Conservation (phyloP, 257 asterid genomes). For the Ajuga chamaepitys region DNA sequence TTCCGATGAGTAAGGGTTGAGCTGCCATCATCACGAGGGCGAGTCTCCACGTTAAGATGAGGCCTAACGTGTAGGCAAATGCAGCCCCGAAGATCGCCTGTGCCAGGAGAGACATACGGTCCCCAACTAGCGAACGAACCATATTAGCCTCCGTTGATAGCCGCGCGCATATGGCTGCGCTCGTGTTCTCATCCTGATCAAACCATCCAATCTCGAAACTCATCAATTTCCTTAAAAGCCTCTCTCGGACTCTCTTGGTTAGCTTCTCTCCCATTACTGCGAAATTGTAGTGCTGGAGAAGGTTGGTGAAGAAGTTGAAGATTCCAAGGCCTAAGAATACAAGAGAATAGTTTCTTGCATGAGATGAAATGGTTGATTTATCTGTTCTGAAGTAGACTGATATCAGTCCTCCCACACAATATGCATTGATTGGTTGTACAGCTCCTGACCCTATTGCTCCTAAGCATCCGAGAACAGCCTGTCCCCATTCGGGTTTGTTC, state of each 20-base stretch:
- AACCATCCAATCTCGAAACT: conserved; percentile 57
- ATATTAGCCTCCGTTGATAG: conserved; percentile 50
- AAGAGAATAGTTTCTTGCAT: conserved; percentile 38
- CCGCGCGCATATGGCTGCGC: conserved; percentile 53
- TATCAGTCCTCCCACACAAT: conserved; percentile 54
- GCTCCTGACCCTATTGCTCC: conserved; percentile 71
- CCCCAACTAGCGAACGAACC: conserved; percentile 61
- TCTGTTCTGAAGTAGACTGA: conserved; percentile 48
- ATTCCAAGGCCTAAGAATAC: conserved; percentile 46
- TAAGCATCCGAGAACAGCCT: conserved; percentile 60
- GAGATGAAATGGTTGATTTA: conserved; percentile 38
- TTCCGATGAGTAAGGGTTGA: conserved; percentile 58
- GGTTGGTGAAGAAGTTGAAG: conserved; percentile 48
- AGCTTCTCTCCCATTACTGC: conserved; percentile 57
- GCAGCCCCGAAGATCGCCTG: conserved; percentile 48
- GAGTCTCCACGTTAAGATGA: conserved; percentile 45
- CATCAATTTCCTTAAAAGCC: conserved; percentile 43
- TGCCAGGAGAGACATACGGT: conserved; percentile 45
- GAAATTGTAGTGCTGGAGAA: conserved; percentile 57
- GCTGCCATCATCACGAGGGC: conserved; percentile 66
- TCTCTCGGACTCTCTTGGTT: conserved; percentile 44
- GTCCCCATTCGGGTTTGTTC: conserved; percentile 59
- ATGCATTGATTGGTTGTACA: conserved; percentile 61
- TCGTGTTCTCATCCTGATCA: conserved; percentile 46
- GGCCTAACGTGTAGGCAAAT: conserved; percentile 50